phyloP scores from a whole-genome alignment of 352 stramenopile genomes.

The Globisporangium orthogonon region DNA sequence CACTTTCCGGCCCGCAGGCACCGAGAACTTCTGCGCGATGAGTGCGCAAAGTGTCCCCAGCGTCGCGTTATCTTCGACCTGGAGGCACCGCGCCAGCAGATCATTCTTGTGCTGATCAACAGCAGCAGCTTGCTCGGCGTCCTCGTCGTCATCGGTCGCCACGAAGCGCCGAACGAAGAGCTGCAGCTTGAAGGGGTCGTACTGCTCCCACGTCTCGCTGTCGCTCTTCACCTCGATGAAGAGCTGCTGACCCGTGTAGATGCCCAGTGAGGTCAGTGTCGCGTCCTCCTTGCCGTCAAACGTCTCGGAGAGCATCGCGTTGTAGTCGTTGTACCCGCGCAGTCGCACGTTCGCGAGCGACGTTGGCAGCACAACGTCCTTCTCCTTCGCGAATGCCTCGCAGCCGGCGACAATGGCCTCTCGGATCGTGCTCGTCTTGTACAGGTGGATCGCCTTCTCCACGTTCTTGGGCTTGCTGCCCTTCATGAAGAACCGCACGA shows the following conservation, averaged over 20 bases:
- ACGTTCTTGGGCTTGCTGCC: conserved; percentile 53
- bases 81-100: conserved; percentile 48
- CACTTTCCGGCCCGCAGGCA: conserved; percentile 30
- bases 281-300: conserved; percentile 52
- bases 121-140: conserved; percentile 7
- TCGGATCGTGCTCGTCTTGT: conserved; percentile 63
- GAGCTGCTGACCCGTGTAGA: conserved; percentile 70
- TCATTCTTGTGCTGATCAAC: conserved; percentile 5
- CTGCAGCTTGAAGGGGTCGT: conserved; percentile 60
- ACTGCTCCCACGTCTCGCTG: conserved; percentile 53
- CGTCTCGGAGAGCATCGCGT: conserved; percentile 51
- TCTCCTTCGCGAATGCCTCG: conserved; percentile 56
- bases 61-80: conserved; percentile 57
- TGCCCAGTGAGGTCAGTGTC: conserved; percentile 42
- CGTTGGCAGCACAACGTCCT: conserved; percentile 34
- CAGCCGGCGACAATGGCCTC: conserved; percentile 38
- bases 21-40: conserved; percentile 47
- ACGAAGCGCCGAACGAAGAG: conserved; percentile 68
- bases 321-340: conserved; percentile 76
- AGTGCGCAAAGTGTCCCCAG: conserved; percentile 38
- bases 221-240: conserved; percentile 64
- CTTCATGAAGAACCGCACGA: conserved; percentile 79
- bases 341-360: conserved; percentile 54
- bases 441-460: conserved; percentile 65
- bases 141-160: conserved; percentile 11